phyloP scores from a whole-genome alignment of 75 land plant species.

The Pinus albicaulis region DNA sequence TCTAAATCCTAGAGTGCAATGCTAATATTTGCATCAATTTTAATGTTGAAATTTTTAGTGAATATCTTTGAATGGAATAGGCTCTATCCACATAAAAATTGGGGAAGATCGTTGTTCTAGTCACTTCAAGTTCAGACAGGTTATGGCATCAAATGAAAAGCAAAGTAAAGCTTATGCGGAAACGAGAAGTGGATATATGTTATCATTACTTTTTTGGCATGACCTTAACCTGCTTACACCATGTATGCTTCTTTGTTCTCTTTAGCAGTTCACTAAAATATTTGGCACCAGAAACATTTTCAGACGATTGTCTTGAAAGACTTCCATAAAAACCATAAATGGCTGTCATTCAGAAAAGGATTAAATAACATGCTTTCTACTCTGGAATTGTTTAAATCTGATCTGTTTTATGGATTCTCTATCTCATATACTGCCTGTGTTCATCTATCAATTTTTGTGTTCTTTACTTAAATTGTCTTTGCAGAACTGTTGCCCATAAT shows the following conservation, averaged over 20 bases:
- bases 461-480: neutral
- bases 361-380: conserved; percentile 1
- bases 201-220: neutral
- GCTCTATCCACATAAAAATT: no score
- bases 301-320: neutral
- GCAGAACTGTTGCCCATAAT: no score
- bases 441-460: neutral
- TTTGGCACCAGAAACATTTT: neutral
- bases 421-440: neutral
- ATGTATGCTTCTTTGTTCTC: neutral
- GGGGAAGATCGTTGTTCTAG: no score
- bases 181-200: neutral
- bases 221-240: neutral
- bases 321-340: neutral
- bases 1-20: no score
- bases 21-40: no score
- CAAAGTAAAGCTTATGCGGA: neutral
- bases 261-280: neutral
- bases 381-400: neutral
- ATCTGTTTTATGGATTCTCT: neutral
- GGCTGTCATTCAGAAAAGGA: neutral
- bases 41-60: no score
- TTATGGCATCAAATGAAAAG: no score
- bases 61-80: no score
- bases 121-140: no score